Base-by-base conservation (phyloP, 345 rosid species). In the Xanthoceras sorbifolium region DNA sequence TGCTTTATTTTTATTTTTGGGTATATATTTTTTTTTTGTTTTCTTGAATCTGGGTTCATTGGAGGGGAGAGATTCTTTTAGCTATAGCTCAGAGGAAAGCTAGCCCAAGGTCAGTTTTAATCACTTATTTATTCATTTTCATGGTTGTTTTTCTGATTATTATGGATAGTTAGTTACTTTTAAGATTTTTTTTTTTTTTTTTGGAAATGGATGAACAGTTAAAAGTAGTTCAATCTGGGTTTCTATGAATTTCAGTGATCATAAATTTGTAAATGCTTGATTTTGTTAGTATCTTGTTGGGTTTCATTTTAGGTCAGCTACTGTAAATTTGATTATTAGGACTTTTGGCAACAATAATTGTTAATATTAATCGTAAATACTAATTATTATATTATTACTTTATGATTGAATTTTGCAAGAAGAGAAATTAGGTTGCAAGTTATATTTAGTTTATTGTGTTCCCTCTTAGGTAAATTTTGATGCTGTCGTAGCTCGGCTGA, bases 21-120 rank as follows among this genome's bases (percentile, higher is more conserved):
- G 23, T 14, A n/a, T 34, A 8, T 32, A 64, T n/a, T n/a, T n/a
- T n/a, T n/a, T 7, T 64, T 9, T 20, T 22, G 75, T 52, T 72
- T 57, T 40, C 65, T 59, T 59, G 22, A 14, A 36, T 36, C 75
- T 57, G 34, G 75, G 66, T 23, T 57, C 75, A 57, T 57, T 36
- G 74, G 48, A 60, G 15, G 32, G 18, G 8, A 50, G 20, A 14
- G 36, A 18, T 59, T 72, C 66, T 38, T 72, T 38, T 7, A n/a
- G n/a, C n/a, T n/a, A n/a, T n/a, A 72, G 34, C 14, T 29, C n/a
- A n/a, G n/a, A n/a, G n/a, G n/a, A n/a, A n/a, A n/a, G n/a, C 23
- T 34, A 23, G 2, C 64, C 50, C 64, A n/a, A 42, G 75, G 75
- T 72, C 15, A 9, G 55, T 23, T 59, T 25, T 15, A 0, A 4